Evolutionary conservation across 495 filamentous ascomycete genomes (phyloP).

Genomic region (Aspergillus homomorphus): DNA sequence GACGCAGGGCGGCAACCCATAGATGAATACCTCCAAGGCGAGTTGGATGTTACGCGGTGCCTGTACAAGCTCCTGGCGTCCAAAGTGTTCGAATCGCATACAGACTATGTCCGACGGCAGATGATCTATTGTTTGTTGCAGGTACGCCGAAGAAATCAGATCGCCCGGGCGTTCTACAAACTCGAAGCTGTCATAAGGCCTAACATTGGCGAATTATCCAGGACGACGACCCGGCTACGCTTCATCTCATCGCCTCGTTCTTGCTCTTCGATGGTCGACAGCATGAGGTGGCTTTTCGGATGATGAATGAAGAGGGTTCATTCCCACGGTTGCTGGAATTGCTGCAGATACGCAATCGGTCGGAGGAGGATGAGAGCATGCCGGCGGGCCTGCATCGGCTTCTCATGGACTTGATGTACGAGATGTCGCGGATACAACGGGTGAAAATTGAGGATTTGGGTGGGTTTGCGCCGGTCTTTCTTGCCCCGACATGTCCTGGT

Average conservation of each 20-base stretch:
- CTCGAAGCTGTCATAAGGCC: background rate
- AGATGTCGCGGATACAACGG: slow-evolving; percentile 92
- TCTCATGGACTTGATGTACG: slow-evolving; percentile 86
- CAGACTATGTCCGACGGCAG: slow-evolving; percentile 87
- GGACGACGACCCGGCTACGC: slow-evolving; percentile 74
- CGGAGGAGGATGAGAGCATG: slow-evolving; percentile 62
- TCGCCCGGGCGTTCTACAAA: background rate
- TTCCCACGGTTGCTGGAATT: slow-evolving; percentile 83
- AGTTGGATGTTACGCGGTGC: slow-evolving; percentile 82
- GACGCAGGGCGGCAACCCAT: background rate
- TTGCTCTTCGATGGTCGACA: slow-evolving; percentile 86
- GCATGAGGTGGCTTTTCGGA: slow-evolving; percentile 73
- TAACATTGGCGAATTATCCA: slow-evolving; percentile 20
- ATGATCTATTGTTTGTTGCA: slow-evolving; percentile 89
- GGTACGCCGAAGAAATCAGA: slow-evolving; percentile 38
- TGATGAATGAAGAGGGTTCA: slow-evolving; percentile 81
- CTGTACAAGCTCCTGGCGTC: slow-evolving; percentile 78
- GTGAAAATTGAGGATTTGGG: slow-evolving; percentile 74
- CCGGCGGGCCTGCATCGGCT: slow-evolving; percentile 69
- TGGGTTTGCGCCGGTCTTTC: slow-evolving; percentile 32
- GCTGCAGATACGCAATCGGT: slow-evolving; percentile 56
- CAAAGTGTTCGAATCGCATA: slow-evolving; percentile 65
- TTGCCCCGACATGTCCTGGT: background rate
- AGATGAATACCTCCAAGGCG: slow-evolving; percentile 79
- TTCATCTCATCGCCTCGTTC: slow-evolving; percentile 81